Evolutionary conservation across 2,329 filamentous ascomycete species (phyloP).

Genomic region (Alternaria ethzedia): DNA sequence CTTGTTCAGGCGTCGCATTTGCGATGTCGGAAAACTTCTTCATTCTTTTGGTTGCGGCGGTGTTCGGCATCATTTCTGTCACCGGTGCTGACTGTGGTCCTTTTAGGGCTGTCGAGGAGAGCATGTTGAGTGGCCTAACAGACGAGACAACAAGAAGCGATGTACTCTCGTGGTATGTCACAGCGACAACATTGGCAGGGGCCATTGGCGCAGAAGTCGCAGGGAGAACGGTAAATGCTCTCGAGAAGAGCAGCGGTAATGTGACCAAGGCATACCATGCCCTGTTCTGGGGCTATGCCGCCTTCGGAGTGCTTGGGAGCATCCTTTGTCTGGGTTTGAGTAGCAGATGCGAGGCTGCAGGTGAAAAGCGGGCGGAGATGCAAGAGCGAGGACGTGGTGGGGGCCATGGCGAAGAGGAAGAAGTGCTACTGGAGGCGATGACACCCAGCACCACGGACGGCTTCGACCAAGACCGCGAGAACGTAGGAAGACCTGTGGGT

Average conservation of each 20-base stretch:
- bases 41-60: slow-evolving; percentile 45
- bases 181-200: slow-evolving; percentile 44
- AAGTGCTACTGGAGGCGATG: slow-evolving; percentile 42
- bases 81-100: slow-evolving; percentile 45
- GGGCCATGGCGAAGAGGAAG: slow-evolving; percentile 38
- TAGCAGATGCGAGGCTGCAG: slow-evolving; percentile 49
- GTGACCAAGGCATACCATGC: slow-evolving; percentile 48
- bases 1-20: slow-evolving; percentile 44
- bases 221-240: slow-evolving; percentile 50
- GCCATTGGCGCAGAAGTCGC: slow-evolving; percentile 44
- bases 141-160: slow-evolving; percentile 44
- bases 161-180: slow-evolving; percentile 50
- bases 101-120: slow-evolving; percentile 46
- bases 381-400: slow-evolving; percentile 23
- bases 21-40: slow-evolving; percentile 47
- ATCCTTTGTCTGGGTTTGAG: slow-evolving; percentile 50
- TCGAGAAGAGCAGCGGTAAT: slow-evolving; percentile 47
- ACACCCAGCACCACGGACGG: slow-evolving; percentile 40
- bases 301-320: slow-evolving; percentile 50
- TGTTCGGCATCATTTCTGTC: slow-evolving; percentile 49
- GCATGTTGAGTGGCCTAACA: slow-evolving; percentile 46
- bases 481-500: slow-evolving; percentile 19
- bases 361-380: slow-evolving; percentile 36
- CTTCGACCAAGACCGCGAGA: slow-evolving; percentile 35
- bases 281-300: slow-evolving; percentile 53